phyloP scores from a whole-genome alignment of 371 early-diverging fungal genomes.

The Amoeboaphelidium occidentale region DNA sequence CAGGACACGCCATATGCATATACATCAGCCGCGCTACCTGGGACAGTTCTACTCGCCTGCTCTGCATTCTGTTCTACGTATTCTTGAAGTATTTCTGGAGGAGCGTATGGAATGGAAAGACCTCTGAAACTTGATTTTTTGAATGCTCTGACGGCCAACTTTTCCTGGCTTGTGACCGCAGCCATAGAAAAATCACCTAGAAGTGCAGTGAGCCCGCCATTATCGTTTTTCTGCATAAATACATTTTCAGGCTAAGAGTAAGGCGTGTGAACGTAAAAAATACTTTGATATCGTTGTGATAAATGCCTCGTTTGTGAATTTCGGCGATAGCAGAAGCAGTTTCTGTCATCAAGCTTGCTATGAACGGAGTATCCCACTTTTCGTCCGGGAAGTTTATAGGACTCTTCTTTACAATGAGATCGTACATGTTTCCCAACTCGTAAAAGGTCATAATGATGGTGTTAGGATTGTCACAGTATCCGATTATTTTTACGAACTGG shows the following conservation, averaged over 20 bases:
- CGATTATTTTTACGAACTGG: too few relatives aligned
- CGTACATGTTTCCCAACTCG: too few relatives aligned
- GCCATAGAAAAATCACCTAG: not conserved
- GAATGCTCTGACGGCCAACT: not conserved
- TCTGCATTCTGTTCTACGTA: not conserved
- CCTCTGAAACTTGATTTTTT: not conserved
- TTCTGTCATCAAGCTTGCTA: too few relatives aligned
- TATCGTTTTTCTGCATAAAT: not conserved
- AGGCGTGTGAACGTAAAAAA: too few relatives aligned
- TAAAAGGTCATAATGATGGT: too few relatives aligned
- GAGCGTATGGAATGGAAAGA: not conserved
- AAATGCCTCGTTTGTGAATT: too few relatives aligned
- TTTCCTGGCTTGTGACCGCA: not conserved
- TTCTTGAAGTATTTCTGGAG: not conserved
- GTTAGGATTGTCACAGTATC: too few relatives aligned
- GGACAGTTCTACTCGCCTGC: not conserved
- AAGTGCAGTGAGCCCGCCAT: not conserved
- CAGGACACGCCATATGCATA: not conserved
- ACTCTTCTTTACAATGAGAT: too few relatives aligned
- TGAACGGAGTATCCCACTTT: too few relatives aligned
- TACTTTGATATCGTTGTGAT: too few relatives aligned
- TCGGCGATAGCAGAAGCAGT: too few relatives aligned
- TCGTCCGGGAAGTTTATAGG: too few relatives aligned
- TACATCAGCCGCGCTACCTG: not conserved
- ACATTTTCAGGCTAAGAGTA: not conserved